Evolutionary conservation across 805 yeast genomes (phyloP), one percentile per base, ranked within the genome.

Genomic region (Jamesozyma rosinii): DNA sequence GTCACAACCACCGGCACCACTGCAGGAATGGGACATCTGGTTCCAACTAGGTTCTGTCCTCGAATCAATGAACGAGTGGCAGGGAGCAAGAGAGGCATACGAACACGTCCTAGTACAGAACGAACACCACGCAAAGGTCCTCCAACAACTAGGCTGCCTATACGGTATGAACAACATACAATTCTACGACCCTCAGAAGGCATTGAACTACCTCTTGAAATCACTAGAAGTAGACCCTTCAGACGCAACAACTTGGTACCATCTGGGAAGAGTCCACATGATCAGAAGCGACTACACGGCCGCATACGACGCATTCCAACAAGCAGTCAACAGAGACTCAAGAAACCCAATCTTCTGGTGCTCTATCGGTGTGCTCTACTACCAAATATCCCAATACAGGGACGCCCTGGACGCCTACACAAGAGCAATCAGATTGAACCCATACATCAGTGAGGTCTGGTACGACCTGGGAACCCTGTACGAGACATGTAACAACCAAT

Each of bases 331-430:
- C 64, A 76, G 96, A 49, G 97, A 92, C 64, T 83, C 95, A 32
- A 76, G 97, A 62, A 92, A 92, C 64, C 97, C 98, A 45, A 92
- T 97, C 1, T 92, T 92, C 70, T 92, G 98, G 98, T 84, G 94
- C 54, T 81, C 89, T 29, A 83, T 84, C 57, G 98, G 98, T 62
- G 98, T 92, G 14, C 72, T 92, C 45, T 92, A 92, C 67, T 92
- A 90, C 65, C 97, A 92, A 66, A 90, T 92, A 47, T 79, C 92
- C 44, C 98, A 92, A 68, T 92, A 86, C 67, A 75, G 95, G 44
- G 98, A 92, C 62, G 98, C 98, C 1, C 71, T 92, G 50, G 97
- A 92, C 63, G 98, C 98, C 14, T 92, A 92, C 67, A 89, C 97
- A 6, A 73, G 97, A 44, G 98, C 98, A 10, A 92, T 92, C 47